phyloP scores from a whole-genome alignment of 2,329 filamentous ascomycete genomes.

The Fusarium kyushuense region DNA sequence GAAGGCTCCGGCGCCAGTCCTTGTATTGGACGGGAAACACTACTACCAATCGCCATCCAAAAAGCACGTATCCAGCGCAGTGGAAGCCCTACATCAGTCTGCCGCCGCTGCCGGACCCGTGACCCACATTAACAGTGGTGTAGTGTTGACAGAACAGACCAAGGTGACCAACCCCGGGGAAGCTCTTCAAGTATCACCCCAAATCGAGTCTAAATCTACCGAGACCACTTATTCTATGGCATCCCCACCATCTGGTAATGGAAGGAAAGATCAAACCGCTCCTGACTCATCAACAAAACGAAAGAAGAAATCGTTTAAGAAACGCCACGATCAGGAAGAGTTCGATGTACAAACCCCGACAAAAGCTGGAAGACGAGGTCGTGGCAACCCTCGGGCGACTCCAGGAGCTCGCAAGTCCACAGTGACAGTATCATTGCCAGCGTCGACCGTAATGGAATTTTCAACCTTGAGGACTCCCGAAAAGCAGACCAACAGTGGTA shows the following conservation, averaged over 20 bases:
- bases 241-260: not conserved
- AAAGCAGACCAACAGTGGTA: conserved; percentile 1
- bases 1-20: conserved; percentile 35
- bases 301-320: not conserved
- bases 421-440: conserved; percentile 42
- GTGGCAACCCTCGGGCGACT: conserved; percentile 28
- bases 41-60: conserved; percentile 42
- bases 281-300: not conserved
- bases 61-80: conserved; percentile 30
- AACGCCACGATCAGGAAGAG: conserved; percentile 17
- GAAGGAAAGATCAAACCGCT: not conserved
- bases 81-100: conserved; percentile 49
- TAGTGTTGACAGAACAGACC: not conserved
- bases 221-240: conserved; percentile 5
- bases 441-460: conserved; percentile 36
- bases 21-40: conserved; percentile 41
- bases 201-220: conserved; percentile 23
- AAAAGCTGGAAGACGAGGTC: conserved; percentile 24
- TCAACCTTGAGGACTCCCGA: conserved; percentile 29
- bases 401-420: conserved; percentile 13
- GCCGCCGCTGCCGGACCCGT: conserved; percentile 43
- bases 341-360: conserved; percentile 39
- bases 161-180: not conserved
- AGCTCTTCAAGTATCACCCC: not conserved
- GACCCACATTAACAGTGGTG: conserved; percentile 26